A percentile compares a stretch with the other conserved stretches of the same genome.
Evolutionary conservation across 768 basidiomycete species (phyloP).

Genomic region (Asterophora lycoperdoides): DNA sequence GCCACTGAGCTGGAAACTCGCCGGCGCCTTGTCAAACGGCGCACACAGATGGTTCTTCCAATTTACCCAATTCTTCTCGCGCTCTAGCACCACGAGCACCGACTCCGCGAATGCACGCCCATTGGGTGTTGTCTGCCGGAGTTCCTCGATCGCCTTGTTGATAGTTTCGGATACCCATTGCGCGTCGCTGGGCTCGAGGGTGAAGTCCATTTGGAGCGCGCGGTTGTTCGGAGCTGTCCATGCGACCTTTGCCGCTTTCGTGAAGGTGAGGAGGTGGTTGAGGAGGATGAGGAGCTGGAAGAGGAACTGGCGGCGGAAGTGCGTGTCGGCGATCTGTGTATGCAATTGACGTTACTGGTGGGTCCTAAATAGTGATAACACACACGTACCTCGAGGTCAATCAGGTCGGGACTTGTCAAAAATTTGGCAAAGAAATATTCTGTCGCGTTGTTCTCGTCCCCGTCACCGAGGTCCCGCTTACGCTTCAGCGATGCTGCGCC

Average conservation of each 20-base stretch:
- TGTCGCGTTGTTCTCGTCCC: conserved; percentile 48
- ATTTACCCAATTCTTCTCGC: conserved; percentile 86
- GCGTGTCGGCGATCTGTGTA: conserved; percentile 76
- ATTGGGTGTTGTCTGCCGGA: conserved; percentile 73
- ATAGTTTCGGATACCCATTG: conserved; percentile 77
- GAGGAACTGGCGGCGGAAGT: conserved; percentile 90
- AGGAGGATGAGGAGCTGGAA: conserved; percentile 82
- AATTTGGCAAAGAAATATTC: conserved; percentile 96
- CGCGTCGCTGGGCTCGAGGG: conserved; percentile 58
- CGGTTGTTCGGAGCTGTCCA: conserved; percentile 68
- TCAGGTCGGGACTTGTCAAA: conserved; percentile 79
- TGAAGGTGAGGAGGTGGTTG: conserved; percentile 70
- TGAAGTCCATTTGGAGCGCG: conserved; percentile 81
- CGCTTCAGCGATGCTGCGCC: conserved; percentile 47
- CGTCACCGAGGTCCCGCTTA: conserved; percentile 59
- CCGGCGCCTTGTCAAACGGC: conserved; percentile 73
- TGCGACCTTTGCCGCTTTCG: conserved; percentile 55
- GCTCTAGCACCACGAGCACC: conserved; percentile 62
- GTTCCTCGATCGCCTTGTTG: conserved; percentile 50
- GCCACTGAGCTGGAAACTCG: conserved; percentile 46
- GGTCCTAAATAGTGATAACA: background rate
- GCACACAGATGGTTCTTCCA: conserved; percentile 86
- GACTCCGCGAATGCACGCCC: conserved; percentile 77
- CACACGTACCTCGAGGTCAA: conserved; percentile 73
- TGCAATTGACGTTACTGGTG: background rate